Percentiles rank a stretch among this genome's conserved stretches.
These are phyloP conservation scores for Plectosphaerella sp. DNA, from an alignment of 2,329 filamentous ascomycete species.

Conservation along the genomic window DNA sequence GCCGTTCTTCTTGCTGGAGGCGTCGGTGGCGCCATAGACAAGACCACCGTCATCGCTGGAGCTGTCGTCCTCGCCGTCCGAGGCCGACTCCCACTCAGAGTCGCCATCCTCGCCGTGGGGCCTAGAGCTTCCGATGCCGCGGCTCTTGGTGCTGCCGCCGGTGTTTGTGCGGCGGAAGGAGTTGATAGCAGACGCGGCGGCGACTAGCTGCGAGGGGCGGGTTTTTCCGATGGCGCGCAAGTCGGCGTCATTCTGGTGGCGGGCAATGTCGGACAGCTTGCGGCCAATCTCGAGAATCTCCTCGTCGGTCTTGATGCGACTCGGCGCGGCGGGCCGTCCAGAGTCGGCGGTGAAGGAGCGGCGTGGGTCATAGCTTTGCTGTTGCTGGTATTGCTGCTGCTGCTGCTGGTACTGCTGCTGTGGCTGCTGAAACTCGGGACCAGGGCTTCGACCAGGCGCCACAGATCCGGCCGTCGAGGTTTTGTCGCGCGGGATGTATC, in stretches of 20 bases:
- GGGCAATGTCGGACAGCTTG: conserved; percentile 48
- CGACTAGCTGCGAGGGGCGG: conserved; percentile 29
- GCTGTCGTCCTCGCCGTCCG: conserved; percentile 40
- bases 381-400: too few relatives aligned
- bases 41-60: conserved; percentile 37
- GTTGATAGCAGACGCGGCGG: conserved; percentile 34
- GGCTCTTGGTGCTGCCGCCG: conserved; percentile 26
- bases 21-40: conserved; percentile 32
- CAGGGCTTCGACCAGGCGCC: background rate
- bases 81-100: conserved; percentile 54
- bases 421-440: background rate
- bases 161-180: conserved; percentile 32
- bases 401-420: background rate
- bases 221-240: conserved; percentile 34
- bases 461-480: conserved; percentile 5
- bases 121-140: conserved; percentile 36
- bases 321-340: conserved; percentile 15
- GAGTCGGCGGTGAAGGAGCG: conserved; percentile 9
- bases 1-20: conserved; percentile 2
- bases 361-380: conserved; percentile 1
- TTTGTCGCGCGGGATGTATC: conserved; percentile 43
- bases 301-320: conserved; percentile 42
- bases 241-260: conserved; percentile 46
- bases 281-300: conserved; percentile 54
- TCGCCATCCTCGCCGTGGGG: conserved; percentile 38